Conservation (phyloP, 2,329 filamentous ascomycete species). For the Beauveria pseudobassiana region DNA sequence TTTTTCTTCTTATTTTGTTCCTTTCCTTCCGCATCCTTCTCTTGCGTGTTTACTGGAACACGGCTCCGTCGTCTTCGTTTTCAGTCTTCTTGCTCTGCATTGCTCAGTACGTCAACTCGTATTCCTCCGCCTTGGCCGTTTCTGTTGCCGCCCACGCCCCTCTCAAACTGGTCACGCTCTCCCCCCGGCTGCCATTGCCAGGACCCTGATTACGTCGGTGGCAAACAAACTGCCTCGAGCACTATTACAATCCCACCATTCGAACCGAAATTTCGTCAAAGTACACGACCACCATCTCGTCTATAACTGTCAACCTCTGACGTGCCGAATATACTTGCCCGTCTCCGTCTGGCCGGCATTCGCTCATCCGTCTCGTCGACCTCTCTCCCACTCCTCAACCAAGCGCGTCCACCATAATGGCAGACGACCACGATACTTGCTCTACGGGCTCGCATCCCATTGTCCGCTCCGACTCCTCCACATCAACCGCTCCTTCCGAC, state of each 20-base stretch:
- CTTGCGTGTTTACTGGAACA: background rate
- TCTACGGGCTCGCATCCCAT: constrained; percentile 23
- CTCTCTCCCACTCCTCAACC: background rate
- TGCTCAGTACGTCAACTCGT: background rate
- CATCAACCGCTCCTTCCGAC: constrained; percentile 27
- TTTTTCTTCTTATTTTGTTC: background rate
- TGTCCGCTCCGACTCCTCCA: constrained; percentile 30
- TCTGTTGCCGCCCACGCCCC: background rate
- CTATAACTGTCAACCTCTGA: background rate
- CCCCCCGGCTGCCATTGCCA: constrained; percentile 1
- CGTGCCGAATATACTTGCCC: too few relatives aligned
- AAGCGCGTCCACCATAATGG: constrained; percentile 11
- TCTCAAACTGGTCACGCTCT: constrained; percentile 1
- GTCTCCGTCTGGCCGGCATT: background rate
- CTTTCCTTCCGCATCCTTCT: background rate
- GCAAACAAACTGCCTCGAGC: constrained; percentile 4
- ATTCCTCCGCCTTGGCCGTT: background rate
- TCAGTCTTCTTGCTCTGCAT: background rate
- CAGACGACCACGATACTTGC: constrained; percentile 17
- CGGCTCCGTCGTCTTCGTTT: background rate
- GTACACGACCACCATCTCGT: background rate
- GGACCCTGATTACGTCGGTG: constrained; percentile 11
- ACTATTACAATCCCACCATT: background rate
- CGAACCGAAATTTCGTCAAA: background rate
- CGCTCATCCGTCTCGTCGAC: background rate